These are phyloP conservation scores for Hypsizygus marmoreus DNA, from an alignment of 768 basidiomycete genomes.

Conservation along the genomic window DNA sequence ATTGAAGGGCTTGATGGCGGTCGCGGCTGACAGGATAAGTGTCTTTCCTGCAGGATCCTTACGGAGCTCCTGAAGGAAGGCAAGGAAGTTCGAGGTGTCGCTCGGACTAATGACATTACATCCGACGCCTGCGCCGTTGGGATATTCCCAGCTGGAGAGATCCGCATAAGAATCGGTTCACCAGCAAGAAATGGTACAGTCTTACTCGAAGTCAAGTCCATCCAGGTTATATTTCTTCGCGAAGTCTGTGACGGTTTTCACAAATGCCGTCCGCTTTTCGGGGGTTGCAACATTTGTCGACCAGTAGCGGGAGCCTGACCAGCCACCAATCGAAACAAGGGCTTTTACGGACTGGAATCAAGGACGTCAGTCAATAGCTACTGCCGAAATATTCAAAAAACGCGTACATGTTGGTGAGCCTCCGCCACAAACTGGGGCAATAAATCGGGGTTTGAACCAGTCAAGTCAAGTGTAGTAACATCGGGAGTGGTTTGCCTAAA, in stretches of 20 bases:
- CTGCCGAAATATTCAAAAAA: background rate
- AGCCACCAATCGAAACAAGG: conserved; percentile 67
- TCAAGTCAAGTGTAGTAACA: conserved; percentile 34
- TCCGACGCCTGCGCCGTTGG: conserved; percentile 63
- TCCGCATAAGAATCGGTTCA: background rate
- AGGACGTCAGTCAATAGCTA: background rate
- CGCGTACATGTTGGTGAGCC: conserved; percentile 44
- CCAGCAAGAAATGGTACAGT: background rate
- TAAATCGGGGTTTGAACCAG: conserved; percentile 47
- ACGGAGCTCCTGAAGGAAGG: conserved; percentile 77
- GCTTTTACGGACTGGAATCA: conserved; percentile 54
- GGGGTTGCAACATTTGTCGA: conserved; percentile 63
- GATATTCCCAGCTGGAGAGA: conserved; percentile 81
- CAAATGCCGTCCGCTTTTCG: conserved; percentile 63
- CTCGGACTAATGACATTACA: conserved; percentile 64
- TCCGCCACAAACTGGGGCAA: conserved; percentile 59
- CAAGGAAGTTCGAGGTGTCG: conserved; percentile 80
- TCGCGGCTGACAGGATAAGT: conserved; percentile 59
- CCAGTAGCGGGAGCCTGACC: conserved; percentile 64
- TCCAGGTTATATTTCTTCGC: conserved; percentile 57
- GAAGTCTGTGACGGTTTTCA: conserved; percentile 54
- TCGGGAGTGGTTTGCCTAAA: conserved; percentile 40
- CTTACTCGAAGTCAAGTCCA: conserved; percentile 59
- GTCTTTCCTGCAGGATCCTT: conserved; percentile 49
- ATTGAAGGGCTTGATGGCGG: conserved; percentile 41